phyloP scores from a whole-genome alignment of 2,329 filamentous ascomycete species.

The Chaetomium globosum region DNA sequence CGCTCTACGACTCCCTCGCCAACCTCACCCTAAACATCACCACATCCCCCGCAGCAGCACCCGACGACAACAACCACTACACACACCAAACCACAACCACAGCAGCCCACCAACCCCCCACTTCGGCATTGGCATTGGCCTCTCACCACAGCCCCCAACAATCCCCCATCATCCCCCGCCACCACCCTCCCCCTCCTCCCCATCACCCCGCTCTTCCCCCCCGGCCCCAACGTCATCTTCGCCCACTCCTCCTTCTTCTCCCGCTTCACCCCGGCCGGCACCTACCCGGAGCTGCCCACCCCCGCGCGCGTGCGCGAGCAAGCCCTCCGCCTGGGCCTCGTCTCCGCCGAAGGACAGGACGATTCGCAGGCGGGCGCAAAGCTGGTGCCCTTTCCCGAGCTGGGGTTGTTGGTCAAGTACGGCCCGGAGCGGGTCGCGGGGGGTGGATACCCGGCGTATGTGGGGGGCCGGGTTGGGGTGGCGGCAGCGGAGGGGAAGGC shows the following conservation, averaged over 20 bases:
- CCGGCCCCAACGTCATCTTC: constrained; percentile 33
- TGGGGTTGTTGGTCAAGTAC: constrained; percentile 28
- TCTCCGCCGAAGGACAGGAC: not conserved
- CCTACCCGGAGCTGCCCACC: constrained; percentile 24
- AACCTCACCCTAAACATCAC: constrained; percentile 17
- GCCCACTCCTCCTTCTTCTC: constrained; percentile 33
- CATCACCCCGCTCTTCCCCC: constrained; percentile 28
- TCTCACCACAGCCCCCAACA: not conserved
- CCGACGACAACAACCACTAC: not conserved
- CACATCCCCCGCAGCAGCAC: not conserved
- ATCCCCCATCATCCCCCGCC: not conserved
- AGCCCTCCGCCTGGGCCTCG: not conserved
- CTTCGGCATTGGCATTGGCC: not conserved
- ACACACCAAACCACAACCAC: not conserved
- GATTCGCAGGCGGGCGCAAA: not conserved
- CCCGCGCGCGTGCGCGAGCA: constrained; percentile 21
- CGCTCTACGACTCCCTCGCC: constrained; percentile 24
- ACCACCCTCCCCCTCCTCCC: not conserved
- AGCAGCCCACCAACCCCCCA: no score
- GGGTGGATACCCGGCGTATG: not conserved
- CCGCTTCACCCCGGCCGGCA: not conserved
- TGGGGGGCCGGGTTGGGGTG: constrained; percentile 1
- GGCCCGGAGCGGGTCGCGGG: not conserved
- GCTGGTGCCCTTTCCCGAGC: constrained; percentile 22
- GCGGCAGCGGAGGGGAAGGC: constrained; percentile 27